Evolutionary conservation across 2,329 filamentous ascomycete species (phyloP).

Genomic region (Colletotrichum sp.): DNA sequence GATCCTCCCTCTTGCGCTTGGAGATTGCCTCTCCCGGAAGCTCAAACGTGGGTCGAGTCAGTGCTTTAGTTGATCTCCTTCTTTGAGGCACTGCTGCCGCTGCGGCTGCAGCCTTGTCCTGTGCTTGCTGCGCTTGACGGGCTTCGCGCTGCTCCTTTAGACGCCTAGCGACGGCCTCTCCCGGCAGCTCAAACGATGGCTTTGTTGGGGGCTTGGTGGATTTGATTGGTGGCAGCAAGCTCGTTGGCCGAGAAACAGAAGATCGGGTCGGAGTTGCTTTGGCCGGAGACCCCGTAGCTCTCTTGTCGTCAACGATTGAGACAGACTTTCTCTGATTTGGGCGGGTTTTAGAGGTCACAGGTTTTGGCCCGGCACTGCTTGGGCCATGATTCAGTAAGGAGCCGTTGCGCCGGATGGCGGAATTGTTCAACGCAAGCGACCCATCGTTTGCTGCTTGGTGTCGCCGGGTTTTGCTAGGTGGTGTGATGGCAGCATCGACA

Average conservation of each 20-base stretch:
- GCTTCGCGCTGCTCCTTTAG: conserved; percentile 65
- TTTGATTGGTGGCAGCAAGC: conserved; percentile 54
- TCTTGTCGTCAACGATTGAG: conserved; percentile 32
- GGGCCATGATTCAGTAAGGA: conserved; percentile 29
- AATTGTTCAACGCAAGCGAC: background rate
- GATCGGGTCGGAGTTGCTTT: conserved; percentile 27
- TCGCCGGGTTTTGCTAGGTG: conserved; percentile 26
- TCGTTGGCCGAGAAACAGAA: conserved; percentile 39
- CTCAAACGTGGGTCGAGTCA: conserved; percentile 63
- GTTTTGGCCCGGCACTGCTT: conserved; percentile 47
- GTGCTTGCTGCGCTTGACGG: conserved; percentile 45
- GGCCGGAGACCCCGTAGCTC: conserved; percentile 20
- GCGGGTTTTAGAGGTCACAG: conserved; percentile 36
- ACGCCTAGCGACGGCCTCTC: conserved; percentile 63
- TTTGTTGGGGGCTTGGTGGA: conserved; percentile 60
- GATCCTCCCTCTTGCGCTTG: conserved; percentile 59
- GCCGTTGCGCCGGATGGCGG: background rate
- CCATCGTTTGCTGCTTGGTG: background rate
- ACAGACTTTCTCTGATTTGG: conserved; percentile 46
- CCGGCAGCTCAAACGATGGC: conserved; percentile 66
- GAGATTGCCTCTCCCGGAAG: conserved; percentile 68
- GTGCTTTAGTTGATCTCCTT: conserved; percentile 55
- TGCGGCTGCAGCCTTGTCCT: conserved; percentile 21
- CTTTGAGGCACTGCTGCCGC: conserved; percentile 42
- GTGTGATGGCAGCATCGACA: conserved; percentile 44